Evolutionary conservation across 768 basidiomycete genomes (phyloP).

Genomic region (Dentipellis fragilis): DNA sequence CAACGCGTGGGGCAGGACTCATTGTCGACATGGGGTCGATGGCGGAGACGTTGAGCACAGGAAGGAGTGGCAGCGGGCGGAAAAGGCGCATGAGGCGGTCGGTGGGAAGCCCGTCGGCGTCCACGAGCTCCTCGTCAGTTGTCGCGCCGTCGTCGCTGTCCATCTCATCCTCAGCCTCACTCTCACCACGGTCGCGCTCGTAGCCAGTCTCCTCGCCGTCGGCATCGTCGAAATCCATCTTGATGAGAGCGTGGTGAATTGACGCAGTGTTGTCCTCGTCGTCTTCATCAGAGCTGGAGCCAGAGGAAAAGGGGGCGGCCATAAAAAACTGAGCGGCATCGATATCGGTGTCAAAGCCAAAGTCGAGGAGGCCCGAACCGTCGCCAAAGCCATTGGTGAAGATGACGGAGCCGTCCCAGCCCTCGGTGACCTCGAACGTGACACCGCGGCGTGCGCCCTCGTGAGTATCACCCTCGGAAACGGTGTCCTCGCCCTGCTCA

Average conservation of each 20-base stretch:
- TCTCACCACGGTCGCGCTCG: slow-evolving; percentile 11
- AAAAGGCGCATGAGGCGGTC: slow-evolving; percentile 68
- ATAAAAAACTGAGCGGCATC: slow-evolving; percentile 44
- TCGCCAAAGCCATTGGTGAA: slow-evolving; percentile 57
- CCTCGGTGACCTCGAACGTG: slow-evolving; percentile 54
- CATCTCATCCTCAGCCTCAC: slow-evolving; percentile 21
- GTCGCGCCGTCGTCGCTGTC: slow-evolving; percentile 55
- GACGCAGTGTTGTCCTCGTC: slow-evolving; percentile 34
- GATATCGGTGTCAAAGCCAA: slow-evolving; percentile 35
- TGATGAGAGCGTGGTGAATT: slow-evolving; percentile 13
- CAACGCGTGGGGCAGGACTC: slow-evolving; percentile 38
- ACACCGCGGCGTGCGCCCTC: slow-evolving; percentile 9
- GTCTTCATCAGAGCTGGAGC: slow-evolving; percentile 17
- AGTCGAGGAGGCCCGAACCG: slow-evolving; percentile 51
- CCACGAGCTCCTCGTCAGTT: slow-evolving; percentile 80
- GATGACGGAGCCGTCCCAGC: slow-evolving; percentile 68
- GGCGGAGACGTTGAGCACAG: slow-evolving; percentile 23
- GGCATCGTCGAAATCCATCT: slow-evolving; percentile 27
- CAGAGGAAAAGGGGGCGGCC: slow-evolving; percentile 37
- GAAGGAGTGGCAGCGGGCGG: slow-evolving; percentile 47
- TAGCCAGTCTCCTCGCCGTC: slow-evolving; percentile 22
- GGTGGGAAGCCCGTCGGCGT: slow-evolving; percentile 61
- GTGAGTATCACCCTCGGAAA: slow-evolving; percentile 27
- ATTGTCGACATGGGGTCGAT: slow-evolving; percentile 74
- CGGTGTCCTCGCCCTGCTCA: slow-evolving; percentile 20